Conservation (phyloP, 441 rosid species). For the Omphalea diandra region DNA sequence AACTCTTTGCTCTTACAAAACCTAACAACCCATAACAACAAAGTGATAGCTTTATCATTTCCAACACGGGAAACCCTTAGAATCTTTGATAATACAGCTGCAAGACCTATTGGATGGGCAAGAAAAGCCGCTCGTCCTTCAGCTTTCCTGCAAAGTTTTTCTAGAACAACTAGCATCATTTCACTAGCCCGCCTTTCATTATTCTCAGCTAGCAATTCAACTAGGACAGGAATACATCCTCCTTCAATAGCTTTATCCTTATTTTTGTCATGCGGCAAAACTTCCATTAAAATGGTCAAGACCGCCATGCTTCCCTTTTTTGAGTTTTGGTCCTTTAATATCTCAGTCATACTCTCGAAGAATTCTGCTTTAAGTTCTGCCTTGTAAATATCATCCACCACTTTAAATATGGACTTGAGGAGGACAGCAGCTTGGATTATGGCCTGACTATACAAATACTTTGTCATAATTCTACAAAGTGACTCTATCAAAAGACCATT, state of each 20-base stretch:
- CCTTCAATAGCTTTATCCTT: conserved; percentile 24
- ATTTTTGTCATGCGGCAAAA: conserved; percentile 18
- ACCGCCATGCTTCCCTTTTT: conserved; percentile 23
- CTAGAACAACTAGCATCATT: conserved; percentile 27
- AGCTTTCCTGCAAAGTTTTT: conserved; percentile 28
- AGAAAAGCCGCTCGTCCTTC: conserved; percentile 31
- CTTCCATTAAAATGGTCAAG: conserved; percentile 21
- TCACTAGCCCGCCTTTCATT: conserved; percentile 17
- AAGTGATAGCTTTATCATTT: conserved; percentile 18
- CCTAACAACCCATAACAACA: conserved; percentile 22
- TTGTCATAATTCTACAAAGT: conserved; percentile 20
- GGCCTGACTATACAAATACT: conserved; percentile 7
- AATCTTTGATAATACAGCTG: conserved; percentile 26
- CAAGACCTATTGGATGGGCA: conserved; percentile 22
- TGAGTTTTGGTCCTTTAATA: conserved; percentile 29
- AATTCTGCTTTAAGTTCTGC: conserved; percentile 18
- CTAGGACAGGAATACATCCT: conserved; percentile 20
- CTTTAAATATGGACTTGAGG: conserved; percentile 25
- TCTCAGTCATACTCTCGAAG: conserved; percentile 24
- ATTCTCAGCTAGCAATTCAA: conserved; percentile 27
- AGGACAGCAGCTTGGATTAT: conserved; percentile 20
- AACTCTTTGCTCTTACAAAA: conserved; percentile 18
- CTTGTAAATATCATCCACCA: conserved; percentile 23
- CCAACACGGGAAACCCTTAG: conserved; percentile 25
- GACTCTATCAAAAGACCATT: conserved; percentile 18